Base-by-base conservation (phyloP, 805 yeast genomes). In the Dipodascus geniculatus region DNA sequence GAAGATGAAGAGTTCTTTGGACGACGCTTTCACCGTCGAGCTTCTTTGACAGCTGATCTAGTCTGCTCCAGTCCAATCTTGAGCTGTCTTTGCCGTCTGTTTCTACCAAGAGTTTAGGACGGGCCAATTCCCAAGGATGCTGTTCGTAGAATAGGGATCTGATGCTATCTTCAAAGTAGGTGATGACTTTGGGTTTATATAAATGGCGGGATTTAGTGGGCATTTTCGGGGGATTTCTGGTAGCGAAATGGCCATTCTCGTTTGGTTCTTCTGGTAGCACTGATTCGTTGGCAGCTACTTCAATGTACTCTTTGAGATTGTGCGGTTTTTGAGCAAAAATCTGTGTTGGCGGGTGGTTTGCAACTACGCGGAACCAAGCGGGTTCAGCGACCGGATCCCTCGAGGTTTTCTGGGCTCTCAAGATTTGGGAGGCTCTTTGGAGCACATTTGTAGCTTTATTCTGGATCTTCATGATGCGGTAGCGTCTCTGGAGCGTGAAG, bases 111-210 rank as follows among this genome's bases (percentile, higher is more conserved):
- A 80, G 75, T 65, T 86, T 87, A 14, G 98, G 96, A 60, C 95
- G 79, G 1, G 98, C 87, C 53, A 90, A 73, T 70, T 93, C 99
- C 99, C 99, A 93, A 3, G 99, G 99, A 69, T 93, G 99, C 66
- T 90, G 96, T 55, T 81, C 81, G 68, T 83, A 91, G 64, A 93
- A 93, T 22, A 85, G 73, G 49, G 78, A 75, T 71, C 99, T 80
- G 60, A 93, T 70, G 61, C 83, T 81, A 69, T 93, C 99, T 68
- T 91, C 93, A 53, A 80, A 67, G 60, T 77, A 83, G 54, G 67
- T 68, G 63, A 86, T 70, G 57, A 76, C 74, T 47, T 79, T 78
- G 9, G 84, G 75, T 58, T 74, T 70, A 60, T 74, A 73, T 16
- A 83, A 71, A 54, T 73, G 73, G 50, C 54, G 57, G 19, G 60